A percentile compares a stretch with the other conserved stretches of the same genome.
phyloP scores from a whole-genome alignment of 768 basidiomycete genomes.

The Chlorophyllum brunneum region DNA sequence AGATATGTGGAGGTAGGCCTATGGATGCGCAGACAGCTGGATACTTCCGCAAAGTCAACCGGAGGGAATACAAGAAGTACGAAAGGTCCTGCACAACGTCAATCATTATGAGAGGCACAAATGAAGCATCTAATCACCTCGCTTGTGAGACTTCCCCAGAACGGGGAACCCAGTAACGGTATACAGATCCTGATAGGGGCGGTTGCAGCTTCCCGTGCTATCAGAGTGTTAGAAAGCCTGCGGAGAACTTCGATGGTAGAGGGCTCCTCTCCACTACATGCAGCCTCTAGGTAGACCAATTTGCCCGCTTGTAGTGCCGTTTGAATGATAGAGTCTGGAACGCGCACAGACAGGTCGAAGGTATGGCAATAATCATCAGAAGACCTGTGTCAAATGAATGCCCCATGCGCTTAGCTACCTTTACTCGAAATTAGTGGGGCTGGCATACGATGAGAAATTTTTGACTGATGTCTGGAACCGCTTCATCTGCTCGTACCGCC shows the following conservation, averaged over 20 bases:
- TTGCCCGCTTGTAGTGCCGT: slow-evolving; percentile 31
- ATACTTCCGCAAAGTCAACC: slow-evolving; percentile 52
- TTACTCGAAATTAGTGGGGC: slow-evolving; percentile 15
- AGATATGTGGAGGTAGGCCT: slow-evolving; percentile 62
- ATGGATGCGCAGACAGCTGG: slow-evolving; percentile 64
- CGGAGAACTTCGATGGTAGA: slow-evolving; percentile 19
- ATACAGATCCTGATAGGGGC: slow-evolving; percentile 58
- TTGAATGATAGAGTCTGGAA: slow-evolving; percentile 50
- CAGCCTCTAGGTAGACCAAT: slow-evolving; percentile 6
- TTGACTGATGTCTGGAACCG: slow-evolving; percentile 84
- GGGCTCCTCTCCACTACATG: slow-evolving; percentile 6
- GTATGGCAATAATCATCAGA: slow-evolving; percentile 60
- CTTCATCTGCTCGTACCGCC: slow-evolving; percentile 95
- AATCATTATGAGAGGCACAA: slow-evolving; percentile 3
- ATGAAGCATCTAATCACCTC: slow-evolving; percentile 38
- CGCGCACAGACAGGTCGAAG: slow-evolving; percentile 68
- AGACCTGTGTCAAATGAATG: slow-evolving; percentile 30
- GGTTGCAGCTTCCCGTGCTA: slow-evolving; percentile 22
- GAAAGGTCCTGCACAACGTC: slow-evolving; percentile 52
- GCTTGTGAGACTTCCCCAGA: slow-evolving; percentile 63
- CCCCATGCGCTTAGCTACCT: slow-evolving; percentile 4
- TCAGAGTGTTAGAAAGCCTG: slow-evolving; percentile 26
- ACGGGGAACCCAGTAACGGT: slow-evolving; percentile 54
- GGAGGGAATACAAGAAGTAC: slow-evolving; percentile 68
- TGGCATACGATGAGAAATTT: slow-evolving; percentile 43